phyloP scores from a whole-genome alignment of 2,329 filamentous ascomycete species.

The Penicillium sp. region DNA sequence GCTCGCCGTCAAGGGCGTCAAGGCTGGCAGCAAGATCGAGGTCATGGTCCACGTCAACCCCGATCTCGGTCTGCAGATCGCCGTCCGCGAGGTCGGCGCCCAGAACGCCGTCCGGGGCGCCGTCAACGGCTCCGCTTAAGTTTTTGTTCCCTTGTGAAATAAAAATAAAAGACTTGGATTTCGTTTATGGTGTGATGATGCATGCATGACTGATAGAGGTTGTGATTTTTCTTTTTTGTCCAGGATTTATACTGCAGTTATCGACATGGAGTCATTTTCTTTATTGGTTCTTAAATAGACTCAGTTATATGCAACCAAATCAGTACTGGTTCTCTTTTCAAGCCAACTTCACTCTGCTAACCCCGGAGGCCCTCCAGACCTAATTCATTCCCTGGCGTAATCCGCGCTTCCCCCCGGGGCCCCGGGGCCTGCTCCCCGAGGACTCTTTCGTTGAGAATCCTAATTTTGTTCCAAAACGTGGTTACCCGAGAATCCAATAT shows the following conservation, averaged over 20 bases:
- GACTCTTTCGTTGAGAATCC: background rate
- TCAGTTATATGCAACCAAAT: slow-evolving; percentile 19
- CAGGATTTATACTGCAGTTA: slow-evolving; percentile 15
- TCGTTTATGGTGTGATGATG: slow-evolving; percentile 27
- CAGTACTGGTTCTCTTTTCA: slow-evolving; percentile 10
- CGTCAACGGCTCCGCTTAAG: slow-evolving; percentile 41
- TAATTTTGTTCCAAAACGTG: background rate
- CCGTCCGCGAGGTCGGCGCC: slow-evolving; percentile 79
- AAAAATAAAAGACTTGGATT: slow-evolving; percentile 16
- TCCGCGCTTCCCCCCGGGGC: too few relatives aligned
- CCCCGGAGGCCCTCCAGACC: too few relatives aligned
- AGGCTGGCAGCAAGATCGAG: slow-evolving; percentile 88
- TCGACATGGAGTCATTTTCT: slow-evolving; percentile 22
- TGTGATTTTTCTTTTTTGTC: slow-evolving; percentile 18
- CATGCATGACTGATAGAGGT: slow-evolving; percentile 30
- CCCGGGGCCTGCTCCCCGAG: background rate
- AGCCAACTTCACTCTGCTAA: background rate
- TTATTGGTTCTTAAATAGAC: slow-evolving; percentile 13
- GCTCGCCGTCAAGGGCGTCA: slow-evolving; percentile 75
- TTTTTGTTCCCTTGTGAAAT: slow-evolving; percentile 1
- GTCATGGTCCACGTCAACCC: slow-evolving; percentile 83
- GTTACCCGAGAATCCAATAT: background rate
- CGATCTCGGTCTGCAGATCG: slow-evolving; percentile 75
- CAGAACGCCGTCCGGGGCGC: slow-evolving; percentile 76
- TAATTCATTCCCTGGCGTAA: background rate